Evolutionary conservation across 2,329 filamentous ascomycete species (phyloP), one percentile per base, ranked within the genome.

Genomic region (Ascochyta clinopodiicola): DNA sequence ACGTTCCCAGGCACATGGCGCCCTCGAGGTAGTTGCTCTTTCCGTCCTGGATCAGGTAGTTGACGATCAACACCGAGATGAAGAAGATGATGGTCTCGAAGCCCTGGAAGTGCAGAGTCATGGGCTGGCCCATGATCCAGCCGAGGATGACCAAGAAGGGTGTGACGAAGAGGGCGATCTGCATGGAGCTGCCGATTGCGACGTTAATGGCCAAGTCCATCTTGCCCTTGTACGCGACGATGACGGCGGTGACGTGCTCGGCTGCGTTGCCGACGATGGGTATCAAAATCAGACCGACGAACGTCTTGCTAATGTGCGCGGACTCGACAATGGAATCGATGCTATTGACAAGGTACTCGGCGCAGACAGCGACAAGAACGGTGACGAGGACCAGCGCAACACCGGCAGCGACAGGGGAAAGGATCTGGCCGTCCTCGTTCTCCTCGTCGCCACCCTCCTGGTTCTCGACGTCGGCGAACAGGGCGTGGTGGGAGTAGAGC

Each of bases 1-100:
- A 75, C 58, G 77, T 80, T 64, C 79, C 80, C 36, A 82, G 65
- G 60, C 80, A 82, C 80, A 82, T 82, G 51, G 88, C 87, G 13
- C 91, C 91, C 77, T 96, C 91, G 12, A 96, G 84, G 67, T 95
- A 96, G 71, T 96, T 96, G 72, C 88, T 92, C 72, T 92, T 84
- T 10, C 91, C 91, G 68, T 96, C 92, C 57, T 94, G 80, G 44
- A 96, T 91, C 56, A 96, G 78, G 72, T 95, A 96, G 77, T 94
- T 95, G 76, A 94, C 90, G 60, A 96, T 92, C 61, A 96, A 87
- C 7, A 92, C 88, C 46, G 87, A 90, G 46, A 94, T 86, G 75
- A 96, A 96, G 68, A 96, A 84, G 52, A 89, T 91, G 21, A 95
- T 89, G 0, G 91, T 96, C 82, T 96, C 91, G 75, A 96, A 96